A percentile compares a stretch with the other conserved stretches of the same genome.
These are phyloP conservation scores for Paraleonurus japonicus DNA, from an alignment of 257 asterid genomes.

Conservation along the genomic window DNA sequence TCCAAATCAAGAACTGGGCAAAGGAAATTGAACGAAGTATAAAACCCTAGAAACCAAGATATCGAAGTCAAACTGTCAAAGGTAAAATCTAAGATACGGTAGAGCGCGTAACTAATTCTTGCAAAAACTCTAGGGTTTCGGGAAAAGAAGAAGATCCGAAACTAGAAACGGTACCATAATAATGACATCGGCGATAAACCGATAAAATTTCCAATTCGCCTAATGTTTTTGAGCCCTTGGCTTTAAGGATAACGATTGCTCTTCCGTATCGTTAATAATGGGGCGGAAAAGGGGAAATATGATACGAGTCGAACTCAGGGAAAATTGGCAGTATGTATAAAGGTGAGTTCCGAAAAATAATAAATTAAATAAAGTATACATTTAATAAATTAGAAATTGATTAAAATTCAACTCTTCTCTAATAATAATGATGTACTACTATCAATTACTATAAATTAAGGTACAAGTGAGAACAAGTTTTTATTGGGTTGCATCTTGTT, in stretches of 20 bases:
- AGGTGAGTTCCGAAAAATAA: neutral
- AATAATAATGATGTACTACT: no score
- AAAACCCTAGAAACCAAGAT: constrained; percentile 23
- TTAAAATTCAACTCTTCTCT: no score
- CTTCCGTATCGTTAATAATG: constrained; percentile 8
- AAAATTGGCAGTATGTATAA: neutral
- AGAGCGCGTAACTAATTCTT: constrained; percentile 23
- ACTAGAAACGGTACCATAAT: constrained; percentile 20
- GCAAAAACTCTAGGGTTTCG: constrained; percentile 44
- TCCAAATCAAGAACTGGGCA: constrained; percentile 19
- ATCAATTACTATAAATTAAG: neutral
- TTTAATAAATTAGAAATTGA: no score
- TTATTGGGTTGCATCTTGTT: no score
- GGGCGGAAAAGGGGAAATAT: neutral
- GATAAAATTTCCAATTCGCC: constrained; percentile 12
- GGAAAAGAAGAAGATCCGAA: constrained; percentile 29
- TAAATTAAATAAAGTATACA: neutral
- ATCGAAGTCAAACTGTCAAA: constrained; percentile 31
- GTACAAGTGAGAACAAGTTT: neutral
- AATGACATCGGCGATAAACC: constrained; percentile 12
- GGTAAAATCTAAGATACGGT: constrained; percentile 20
- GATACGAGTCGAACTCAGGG: constrained; percentile 13
- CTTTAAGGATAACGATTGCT: constrained; percentile 26
- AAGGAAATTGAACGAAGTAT: neutral
- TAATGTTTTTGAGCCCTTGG: constrained; percentile 14